Evolutionary conservation across 371 early-diverging fungal species (phyloP).

Genomic region (Quaeritorhiza haematococci): DNA sequence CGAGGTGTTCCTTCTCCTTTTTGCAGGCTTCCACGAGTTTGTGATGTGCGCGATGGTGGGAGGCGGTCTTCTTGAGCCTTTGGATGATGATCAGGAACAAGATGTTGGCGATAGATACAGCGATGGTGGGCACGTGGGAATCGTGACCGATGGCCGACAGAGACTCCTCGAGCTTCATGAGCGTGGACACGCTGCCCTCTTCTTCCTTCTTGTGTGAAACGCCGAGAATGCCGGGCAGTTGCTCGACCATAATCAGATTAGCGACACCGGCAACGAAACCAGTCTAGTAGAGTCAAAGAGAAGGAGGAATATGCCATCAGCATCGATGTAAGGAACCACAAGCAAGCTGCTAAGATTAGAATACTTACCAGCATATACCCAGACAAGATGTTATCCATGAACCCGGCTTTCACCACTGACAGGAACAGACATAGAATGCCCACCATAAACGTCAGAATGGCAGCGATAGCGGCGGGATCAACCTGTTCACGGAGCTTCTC

Average conservation of each 20-base stretch:
- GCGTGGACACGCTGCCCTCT: constrained; percentile 11
- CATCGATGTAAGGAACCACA: no score
- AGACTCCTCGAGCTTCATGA: constrained; percentile 17
- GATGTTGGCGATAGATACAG: constrained; percentile 64
- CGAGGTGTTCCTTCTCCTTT: no score
- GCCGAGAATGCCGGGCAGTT: constrained; percentile 28
- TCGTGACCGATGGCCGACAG: no score
- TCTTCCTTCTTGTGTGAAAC: constrained; percentile 13
- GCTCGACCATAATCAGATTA: constrained; percentile 29
- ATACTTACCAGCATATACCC: constrained; percentile 28
- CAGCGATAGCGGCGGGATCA: no score
- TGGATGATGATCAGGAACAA: no score
- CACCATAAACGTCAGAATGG: constrained; percentile 24
- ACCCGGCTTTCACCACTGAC: constrained; percentile 28
- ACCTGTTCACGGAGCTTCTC: no score
- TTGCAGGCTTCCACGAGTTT: no score
- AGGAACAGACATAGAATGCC: constrained; percentile 22
- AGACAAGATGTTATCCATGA: constrained; percentile 32
- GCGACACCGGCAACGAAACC: constrained; percentile 24
- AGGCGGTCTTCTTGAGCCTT: no score
- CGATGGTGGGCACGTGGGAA: constrained; percentile 62
- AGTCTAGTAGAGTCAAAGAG: no score
- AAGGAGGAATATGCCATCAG: no score
- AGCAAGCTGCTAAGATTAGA: no score
- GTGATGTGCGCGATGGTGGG: no score